Evolutionary conservation across 331 rosid species (phyloP), one percentile per base, ranked within the genome.

Genomic region (Arachis monticola): DNA sequence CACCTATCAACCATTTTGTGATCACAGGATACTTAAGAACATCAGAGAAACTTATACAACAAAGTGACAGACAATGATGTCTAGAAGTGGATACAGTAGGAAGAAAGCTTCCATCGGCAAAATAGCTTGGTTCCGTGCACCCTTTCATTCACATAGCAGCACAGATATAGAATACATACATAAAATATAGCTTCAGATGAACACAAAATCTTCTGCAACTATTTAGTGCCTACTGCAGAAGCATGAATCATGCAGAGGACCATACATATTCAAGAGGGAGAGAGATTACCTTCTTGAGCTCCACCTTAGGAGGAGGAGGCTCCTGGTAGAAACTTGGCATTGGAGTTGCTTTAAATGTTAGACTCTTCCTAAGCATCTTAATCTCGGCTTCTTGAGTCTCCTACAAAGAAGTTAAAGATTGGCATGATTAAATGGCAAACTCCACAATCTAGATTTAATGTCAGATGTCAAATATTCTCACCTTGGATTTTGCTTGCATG

Each of bases 281-380:
- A 62, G 75, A 38, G 7, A 41, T 62, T 63, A 90, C 99, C 97
- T 94, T 94, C 87, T 94, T 94, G 57, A 94, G 81, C 85, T 90
- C 97, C 67, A 75, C 87, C 85, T 92, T 92, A 53, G 99, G 92
- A 76, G 99, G 99, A 55, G 91, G 83, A 76, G 99, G 97, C 86
- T 90, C 99, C 85, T 90, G 99, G 73, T 94, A 94, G 73, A 94
- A 94, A 87, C 83, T 94, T 27, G 99, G 99, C 93, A 94, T 87
- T 59, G 99, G 99, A 69, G 97, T 94, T 64, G 99, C 99, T 86
- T 90, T 94, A 75, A 94, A 94, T 64, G 83, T 77, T 72, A 94
- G 89, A 69, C 88, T 94, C 89, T 92, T 94, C 91, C 99, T 83
- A 45, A 94, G 93, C 91, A 77, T 84, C 83, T 79, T 94, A 56